These are phyloP conservation scores for Aspergillus hiratsukae DNA, from an alignment of 2,329 filamentous ascomycete genomes.

Conservation along the genomic window DNA sequence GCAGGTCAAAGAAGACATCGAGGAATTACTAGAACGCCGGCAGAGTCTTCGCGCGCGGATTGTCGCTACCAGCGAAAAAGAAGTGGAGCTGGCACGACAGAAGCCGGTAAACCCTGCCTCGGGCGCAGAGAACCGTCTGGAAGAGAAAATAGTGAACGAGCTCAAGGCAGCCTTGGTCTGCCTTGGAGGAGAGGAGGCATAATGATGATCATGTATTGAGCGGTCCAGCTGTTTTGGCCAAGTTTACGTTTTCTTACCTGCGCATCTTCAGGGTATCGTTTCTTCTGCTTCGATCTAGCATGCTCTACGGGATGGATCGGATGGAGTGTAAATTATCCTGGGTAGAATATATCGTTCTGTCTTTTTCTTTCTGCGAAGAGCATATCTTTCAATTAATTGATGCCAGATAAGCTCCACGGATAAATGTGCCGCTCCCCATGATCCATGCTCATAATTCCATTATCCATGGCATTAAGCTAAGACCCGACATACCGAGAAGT, in stretches of 20 bases:
- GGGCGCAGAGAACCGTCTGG: slow-evolving; percentile 61
- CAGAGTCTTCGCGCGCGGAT: slow-evolving; percentile 68
- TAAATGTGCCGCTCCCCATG: not conserved
- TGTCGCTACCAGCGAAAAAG: slow-evolving; percentile 66
- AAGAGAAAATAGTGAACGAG: slow-evolving; percentile 70
- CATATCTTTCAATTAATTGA: too few species aligned
- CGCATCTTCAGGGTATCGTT: not conserved
- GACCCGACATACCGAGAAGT: not conserved
- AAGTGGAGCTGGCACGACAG: slow-evolving; percentile 57
- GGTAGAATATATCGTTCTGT: not conserved
- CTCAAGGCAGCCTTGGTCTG: slow-evolving; percentile 52
- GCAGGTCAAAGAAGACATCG: slow-evolving; percentile 72
- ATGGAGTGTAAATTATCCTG: not conserved
- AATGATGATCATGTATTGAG: slow-evolving; percentile 17
- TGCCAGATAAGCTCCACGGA: not conserved
- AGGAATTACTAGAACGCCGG: slow-evolving; percentile 70
- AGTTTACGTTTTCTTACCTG: slow-evolving; percentile 9
- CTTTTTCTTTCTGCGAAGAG: not conserved
- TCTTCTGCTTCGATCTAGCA: not conserved
- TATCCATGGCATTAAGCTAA: not conserved
- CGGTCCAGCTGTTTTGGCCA: slow-evolving; percentile 4
- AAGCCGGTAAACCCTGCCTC: slow-evolving; percentile 37
- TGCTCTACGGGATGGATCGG: not conserved
- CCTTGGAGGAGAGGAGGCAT: slow-evolving; percentile 36
- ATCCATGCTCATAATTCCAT: not conserved